phyloP scores from a whole-genome alignment of 1,284 basidiomycete species.

The Ganoderma meredithae region DNA sequence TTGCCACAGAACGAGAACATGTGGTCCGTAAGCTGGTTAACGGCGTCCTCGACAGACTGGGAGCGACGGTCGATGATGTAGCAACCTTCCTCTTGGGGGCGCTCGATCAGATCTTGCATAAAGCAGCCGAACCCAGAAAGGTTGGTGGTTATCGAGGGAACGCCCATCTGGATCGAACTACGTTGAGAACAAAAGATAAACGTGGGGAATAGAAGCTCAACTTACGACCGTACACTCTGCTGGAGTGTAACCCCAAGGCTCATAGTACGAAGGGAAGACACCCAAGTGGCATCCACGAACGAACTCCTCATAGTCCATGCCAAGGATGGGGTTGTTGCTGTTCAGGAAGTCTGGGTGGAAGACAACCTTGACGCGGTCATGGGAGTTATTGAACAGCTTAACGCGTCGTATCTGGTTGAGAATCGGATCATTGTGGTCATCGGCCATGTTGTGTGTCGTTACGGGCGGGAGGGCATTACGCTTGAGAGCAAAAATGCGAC shows the following conservation, averaged over 20 bases:
- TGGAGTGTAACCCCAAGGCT: conserved; percentile 93
- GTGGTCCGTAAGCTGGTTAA: conserved; percentile 76
- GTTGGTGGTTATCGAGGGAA: conserved; percentile 97
- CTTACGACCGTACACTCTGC: conserved; percentile 85
- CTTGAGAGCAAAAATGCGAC: conserved; percentile 95
- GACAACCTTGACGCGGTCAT: conserved; percentile 93
- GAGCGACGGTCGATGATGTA: conserved; percentile 95
- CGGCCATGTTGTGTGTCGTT: conserved; percentile 97
- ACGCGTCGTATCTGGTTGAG: conserved; percentile 94
- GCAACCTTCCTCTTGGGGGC: conserved; percentile 85
- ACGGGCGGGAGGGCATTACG: conserved; percentile 93
- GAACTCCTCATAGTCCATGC: conserved; percentile 98
- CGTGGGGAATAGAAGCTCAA: conserved; percentile 23
- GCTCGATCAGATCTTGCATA: conserved; percentile 99
- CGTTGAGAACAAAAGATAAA: background rate
- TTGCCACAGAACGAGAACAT: conserved; percentile 88
- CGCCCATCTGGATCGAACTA: conserved; percentile 78
- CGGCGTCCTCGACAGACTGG: conserved; percentile 92
- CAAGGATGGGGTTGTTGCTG: conserved; percentile 96
- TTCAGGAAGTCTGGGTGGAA: conserved; percentile 99
- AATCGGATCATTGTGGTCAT: conserved; percentile 92
- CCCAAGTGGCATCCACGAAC: conserved; percentile 97
- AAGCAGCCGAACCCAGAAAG: conserved; percentile 97
- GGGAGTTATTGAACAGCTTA: conserved; percentile 86
- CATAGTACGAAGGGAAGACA: conserved; percentile 97